Percentiles rank a stretch among this genome's conserved stretches.
Conservation (phyloP, 148 eudicot species). For the Rhododendron ferrugineum region DNA sequence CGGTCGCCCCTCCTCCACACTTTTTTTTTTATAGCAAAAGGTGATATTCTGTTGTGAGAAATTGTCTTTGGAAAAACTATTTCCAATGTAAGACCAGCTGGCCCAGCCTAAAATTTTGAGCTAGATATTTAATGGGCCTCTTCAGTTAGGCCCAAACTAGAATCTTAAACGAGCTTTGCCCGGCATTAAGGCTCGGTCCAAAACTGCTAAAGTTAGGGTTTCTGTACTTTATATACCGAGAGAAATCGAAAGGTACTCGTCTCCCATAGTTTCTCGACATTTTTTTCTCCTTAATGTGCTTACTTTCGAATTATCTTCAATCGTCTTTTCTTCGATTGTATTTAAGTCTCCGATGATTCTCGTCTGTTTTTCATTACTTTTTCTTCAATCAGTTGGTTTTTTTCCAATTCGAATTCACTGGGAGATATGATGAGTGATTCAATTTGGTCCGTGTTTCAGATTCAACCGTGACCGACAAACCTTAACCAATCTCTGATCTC, state of each 20-base stretch:
- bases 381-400: neutral
- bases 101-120: neutral
- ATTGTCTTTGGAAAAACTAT: too few relatives aligned
- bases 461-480: constrained; percentile 24
- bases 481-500: constrained; percentile 26
- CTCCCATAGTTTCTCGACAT: neutral
- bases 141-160: neutral
- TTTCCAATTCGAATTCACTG: neutral
- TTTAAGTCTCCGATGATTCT: too few relatives aligned
- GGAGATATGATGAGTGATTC: constrained; percentile 12
- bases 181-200: neutral
- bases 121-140: neutral
- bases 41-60: neutral
- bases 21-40: too few relatives aligned
- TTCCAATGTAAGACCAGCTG: too few relatives aligned
- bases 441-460: constrained; percentile 31
- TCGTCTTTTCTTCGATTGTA: too few relatives aligned
- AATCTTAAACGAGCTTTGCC: neutral
- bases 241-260: neutral
- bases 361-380: neutral
- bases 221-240: neutral
- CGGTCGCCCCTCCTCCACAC: neutral
- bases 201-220: neutral
- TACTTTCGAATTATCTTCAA: neutral
- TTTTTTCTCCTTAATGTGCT: too few relatives aligned